Evolutionary conservation across 2,329 filamentous ascomycete genomes (phyloP).

Genomic region (Massarina eburnea): DNA sequence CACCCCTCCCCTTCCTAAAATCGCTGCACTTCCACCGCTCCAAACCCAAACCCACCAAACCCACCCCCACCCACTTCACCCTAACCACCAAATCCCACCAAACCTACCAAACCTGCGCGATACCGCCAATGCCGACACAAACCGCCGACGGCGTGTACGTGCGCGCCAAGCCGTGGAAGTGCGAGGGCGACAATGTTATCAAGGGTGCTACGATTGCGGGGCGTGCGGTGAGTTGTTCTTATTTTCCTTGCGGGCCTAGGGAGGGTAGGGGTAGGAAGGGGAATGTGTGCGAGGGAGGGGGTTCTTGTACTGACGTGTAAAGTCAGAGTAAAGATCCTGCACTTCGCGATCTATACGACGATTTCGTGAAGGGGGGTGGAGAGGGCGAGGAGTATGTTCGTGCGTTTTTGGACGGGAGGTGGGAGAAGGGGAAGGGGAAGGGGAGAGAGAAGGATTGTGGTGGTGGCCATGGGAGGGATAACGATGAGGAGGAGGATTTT

Average conservation of each 20-base stretch:
- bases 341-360: not conserved
- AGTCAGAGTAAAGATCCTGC: conserved; percentile 2
- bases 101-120: conserved; percentile 1
- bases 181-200: not conserved
- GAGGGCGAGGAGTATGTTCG: conserved; percentile 1
- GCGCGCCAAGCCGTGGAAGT: conserved; percentile 9
- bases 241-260: not conserved
- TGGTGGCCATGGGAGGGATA: conserved; percentile 3
- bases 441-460: conserved; percentile 2
- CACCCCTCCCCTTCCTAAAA: too few relatives aligned
- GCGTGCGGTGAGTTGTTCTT: conserved; percentile 1
- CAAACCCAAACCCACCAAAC: not conserved
- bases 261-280: not conserved
- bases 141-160: conserved; percentile 9
- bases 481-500: conserved; percentile 4
- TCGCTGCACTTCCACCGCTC: not conserved
- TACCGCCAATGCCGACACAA: conserved; percentile 7
- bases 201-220: not conserved
- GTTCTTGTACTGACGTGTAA: conserved; percentile 5
- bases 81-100: not conserved
- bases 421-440: not conserved
- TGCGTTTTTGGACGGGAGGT: too few relatives aligned
- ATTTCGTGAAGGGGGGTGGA: conserved; percentile 1
- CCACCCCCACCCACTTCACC: not conserved
- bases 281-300: too few relatives aligned